Evolutionary conservation across 2,329 filamentous ascomycete species (phyloP), one percentile per base, ranked within the genome.

Genomic region (Elsinoe fawcettii): DNA sequence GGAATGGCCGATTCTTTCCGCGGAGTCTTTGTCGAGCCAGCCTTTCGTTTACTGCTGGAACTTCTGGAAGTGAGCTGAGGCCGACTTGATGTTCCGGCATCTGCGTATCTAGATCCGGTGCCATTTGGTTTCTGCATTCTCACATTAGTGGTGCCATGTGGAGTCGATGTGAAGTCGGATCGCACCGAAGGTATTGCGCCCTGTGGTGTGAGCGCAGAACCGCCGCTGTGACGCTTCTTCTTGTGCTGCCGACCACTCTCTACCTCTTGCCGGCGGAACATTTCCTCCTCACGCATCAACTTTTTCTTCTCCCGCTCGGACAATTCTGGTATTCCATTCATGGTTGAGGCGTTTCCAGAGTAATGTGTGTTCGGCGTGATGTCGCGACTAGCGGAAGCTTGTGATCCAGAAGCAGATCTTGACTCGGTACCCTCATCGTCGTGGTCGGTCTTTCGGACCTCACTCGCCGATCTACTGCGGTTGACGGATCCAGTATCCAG

Each of bases 291-390:
- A 57, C 81, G 80, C 56, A 81, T 80, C 47, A 85, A 75, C 68
- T 85, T 85, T 59, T 81, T 79, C 64, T 77, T 77, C 63, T 85
- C 82, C 4, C 82, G 76, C 60, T 80, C 81, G 1, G 82, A 84
- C 60, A 84, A 72, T 60, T 82, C 81, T 1, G 74, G 67, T 9
- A 74, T 71, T 53, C 68, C 63, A 25, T 39, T 37, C 32, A 37
- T 39, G 16, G 70, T 69, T 47, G 69, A 70, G 8, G 74, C 76
- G 58, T 75, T 77, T 25, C 73, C 69, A 6, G 74, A 77, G 58
- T 75, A 77, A 61, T 77, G 76, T 9, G 74, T 74, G 51, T 77
- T 79, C 1, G 82, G 82, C 5, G 81, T 85, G 47, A 82, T 76
- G 64, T 85, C 82, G 39, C 82, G 80, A 67, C 82, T 85, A 51